These are phyloP conservation scores for Imleria badia DNA, from an alignment of 768 basidiomycete genomes.

Conservation along the genomic window DNA sequence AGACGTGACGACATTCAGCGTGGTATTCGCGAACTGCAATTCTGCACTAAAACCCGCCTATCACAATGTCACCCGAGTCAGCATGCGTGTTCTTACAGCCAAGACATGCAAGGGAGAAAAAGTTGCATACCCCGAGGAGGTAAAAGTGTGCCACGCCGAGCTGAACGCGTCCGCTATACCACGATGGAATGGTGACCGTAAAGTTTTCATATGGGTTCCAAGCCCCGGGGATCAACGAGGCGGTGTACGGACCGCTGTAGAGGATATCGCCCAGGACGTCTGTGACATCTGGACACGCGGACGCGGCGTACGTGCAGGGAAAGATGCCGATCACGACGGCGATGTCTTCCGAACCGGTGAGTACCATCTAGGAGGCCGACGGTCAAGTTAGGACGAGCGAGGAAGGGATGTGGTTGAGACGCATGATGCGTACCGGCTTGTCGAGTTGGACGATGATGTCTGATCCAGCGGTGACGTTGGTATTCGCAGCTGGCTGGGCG, in stretches of 20 bases:
- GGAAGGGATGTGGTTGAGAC: neutral
- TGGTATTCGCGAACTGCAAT: neutral
- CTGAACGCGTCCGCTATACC: neutral
- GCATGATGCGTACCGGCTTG: constrained; percentile 36
- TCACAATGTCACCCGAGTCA: neutral
- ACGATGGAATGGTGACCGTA: constrained; percentile 5
- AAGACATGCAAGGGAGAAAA: neutral
- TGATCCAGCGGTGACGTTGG: constrained; percentile 35
- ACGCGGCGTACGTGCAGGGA: neutral
- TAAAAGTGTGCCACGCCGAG: constrained; percentile 7
- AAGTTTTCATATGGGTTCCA: constrained; percentile 2
- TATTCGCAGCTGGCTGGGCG: constrained; percentile 33
- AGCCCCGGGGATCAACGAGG: no score
- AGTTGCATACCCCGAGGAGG: constrained; percentile 3
- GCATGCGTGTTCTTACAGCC: no score
- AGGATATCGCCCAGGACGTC: constrained; percentile 1
- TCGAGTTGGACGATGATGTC: constrained; percentile 42
- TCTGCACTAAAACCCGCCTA: neutral
- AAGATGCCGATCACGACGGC: constrained; percentile 4
- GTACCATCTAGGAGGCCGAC: no score
- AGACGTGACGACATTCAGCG: neutral
- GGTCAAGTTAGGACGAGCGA: no score
- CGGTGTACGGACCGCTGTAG: neutral
- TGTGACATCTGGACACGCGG: neutral
- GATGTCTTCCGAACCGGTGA: neutral